Percentiles rank a stretch among this genome's conserved stretches.
phyloP scores from a whole-genome alignment of 2,329 filamentous ascomycete genomes.

The Sporothrix curviconia region DNA sequence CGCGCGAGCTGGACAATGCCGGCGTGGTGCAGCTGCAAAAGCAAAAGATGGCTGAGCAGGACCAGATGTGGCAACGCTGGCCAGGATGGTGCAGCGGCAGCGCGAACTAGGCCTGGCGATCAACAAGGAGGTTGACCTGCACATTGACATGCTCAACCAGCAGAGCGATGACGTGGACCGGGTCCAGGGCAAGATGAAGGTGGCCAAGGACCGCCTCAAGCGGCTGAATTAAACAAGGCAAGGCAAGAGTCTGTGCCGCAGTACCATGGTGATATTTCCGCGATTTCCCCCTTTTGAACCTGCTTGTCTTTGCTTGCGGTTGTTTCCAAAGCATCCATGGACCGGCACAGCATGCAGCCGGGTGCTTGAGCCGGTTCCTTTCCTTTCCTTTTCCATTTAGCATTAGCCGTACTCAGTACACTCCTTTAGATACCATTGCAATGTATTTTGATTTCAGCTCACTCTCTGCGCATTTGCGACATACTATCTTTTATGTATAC shows the following conservation, averaged over 20 bases:
- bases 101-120: slow-evolving; percentile 73
- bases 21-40: slow-evolving; percentile 69
- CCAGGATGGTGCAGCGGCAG: slow-evolving; percentile 63
- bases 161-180: slow-evolving; percentile 61
- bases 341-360: not conserved
- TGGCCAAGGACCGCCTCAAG: slow-evolving; percentile 65
- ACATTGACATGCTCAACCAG: slow-evolving; percentile 63
- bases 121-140: slow-evolving; percentile 63
- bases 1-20: slow-evolving; percentile 67
- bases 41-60: slow-evolving; percentile 68
- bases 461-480: no score
- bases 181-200: slow-evolving; percentile 60
- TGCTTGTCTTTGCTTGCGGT: no score
- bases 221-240: slow-evolving; percentile 42
- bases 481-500: not conserved
- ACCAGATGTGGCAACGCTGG: slow-evolving; percentile 62
- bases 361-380: not conserved
- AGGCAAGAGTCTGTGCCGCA: not conserved
- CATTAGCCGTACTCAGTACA: not conserved
- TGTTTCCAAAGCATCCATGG: not conserved
- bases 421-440: not conserved
- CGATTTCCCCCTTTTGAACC: not conserved
- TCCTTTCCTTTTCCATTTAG: not conserved
- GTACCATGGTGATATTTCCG: no score
- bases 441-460: not conserved